Conservation (phyloP, 768 basidiomycete species). For the Mrakia gelida region DNA sequence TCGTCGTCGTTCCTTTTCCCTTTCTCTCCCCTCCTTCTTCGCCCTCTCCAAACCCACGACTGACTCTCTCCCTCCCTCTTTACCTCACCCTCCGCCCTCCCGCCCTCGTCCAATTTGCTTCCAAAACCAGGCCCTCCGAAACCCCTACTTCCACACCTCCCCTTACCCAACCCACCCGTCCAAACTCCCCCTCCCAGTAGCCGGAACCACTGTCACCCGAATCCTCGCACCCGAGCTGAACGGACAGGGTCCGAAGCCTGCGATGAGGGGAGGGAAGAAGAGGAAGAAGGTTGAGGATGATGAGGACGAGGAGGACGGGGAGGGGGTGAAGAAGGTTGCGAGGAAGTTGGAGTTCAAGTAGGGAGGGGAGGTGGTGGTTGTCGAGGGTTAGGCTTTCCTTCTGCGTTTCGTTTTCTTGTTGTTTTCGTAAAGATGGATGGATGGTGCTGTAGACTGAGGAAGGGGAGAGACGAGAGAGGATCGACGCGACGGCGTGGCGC, state of each 20-base stretch:
- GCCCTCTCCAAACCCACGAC: not conserved
- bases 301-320: conserved; percentile 12
- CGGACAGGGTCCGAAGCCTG: conserved; percentile 40
- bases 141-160: conserved; percentile 79
- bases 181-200: conserved; percentile 68
- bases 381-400: not conserved
- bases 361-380: no score
- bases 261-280: conserved; percentile 9
- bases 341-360: conserved; percentile 33
- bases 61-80: not conserved
- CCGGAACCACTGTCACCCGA: conserved; percentile 46
- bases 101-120: not conserved
- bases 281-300: conserved; percentile 31
- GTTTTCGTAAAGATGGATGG: no score
- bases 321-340: conserved; percentile 37
- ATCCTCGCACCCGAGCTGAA: conserved; percentile 50
- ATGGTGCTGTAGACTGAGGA: no score
- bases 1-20: not conserved
- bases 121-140: conserved; percentile 63
- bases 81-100: not conserved
- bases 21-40: not conserved
- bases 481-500: no score
- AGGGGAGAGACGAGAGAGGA: no score
- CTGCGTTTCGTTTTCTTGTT: no score
- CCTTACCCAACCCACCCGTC: conserved; percentile 85